These are phyloP conservation scores for Exophiala lecanii-corni DNA, from an alignment of 2,329 filamentous ascomycete species.

Conservation along the genomic window DNA sequence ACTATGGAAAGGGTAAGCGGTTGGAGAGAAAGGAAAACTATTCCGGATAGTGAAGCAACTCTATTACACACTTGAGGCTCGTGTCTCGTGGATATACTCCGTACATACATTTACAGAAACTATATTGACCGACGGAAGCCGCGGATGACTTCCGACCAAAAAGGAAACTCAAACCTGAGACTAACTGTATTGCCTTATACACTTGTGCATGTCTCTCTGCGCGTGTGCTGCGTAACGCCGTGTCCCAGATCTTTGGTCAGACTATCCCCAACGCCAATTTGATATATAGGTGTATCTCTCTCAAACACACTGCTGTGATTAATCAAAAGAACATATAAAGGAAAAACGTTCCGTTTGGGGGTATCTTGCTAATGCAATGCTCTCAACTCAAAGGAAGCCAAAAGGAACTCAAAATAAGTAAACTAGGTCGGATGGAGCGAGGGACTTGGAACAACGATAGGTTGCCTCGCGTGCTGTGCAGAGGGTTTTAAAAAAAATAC, in stretches of 20 bases:
- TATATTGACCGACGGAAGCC: not conserved
- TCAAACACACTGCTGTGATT: slow-evolving; percentile 9
- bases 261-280: slow-evolving; percentile 8
- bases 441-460: no score
- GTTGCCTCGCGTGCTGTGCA: slow-evolving; percentile 7
- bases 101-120: not conserved
- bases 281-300: slow-evolving; percentile 1
- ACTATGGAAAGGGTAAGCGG: no score
- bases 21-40: no score
- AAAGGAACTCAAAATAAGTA: slow-evolving; percentile 8
- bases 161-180: no score
- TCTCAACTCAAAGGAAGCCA: slow-evolving; percentile 4
- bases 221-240: not conserved
- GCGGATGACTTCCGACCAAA: no score
- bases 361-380: slow-evolving; percentile 19
- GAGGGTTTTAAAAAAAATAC: slow-evolving; percentile 4
- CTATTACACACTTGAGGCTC: not conserved
- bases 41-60: no score
- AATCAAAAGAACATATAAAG: slow-evolving; percentile 6
- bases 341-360: slow-evolving; percentile 3
- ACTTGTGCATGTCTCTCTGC: no score
- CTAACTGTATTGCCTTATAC: no score
- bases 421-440: no score
- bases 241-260: not conserved
- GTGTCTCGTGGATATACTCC: not conserved